These are phyloP conservation scores for Penicillium olsonii DNA, from an alignment of 2,329 filamentous ascomycete genomes.

Conservation along the genomic window DNA sequence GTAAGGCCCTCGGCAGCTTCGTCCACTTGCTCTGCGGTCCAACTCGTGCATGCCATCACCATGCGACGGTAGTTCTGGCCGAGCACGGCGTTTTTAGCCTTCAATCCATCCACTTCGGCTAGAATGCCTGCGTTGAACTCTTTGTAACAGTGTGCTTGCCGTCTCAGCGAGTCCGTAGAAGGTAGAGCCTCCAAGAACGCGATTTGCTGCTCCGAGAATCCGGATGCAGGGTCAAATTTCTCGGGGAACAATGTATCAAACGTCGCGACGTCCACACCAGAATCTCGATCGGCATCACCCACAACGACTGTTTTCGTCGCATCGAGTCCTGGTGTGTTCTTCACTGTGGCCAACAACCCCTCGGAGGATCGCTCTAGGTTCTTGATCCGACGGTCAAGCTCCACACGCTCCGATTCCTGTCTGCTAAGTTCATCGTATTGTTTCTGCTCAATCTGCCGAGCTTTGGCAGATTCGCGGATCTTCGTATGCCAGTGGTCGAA, in stretches of 20 bases:
- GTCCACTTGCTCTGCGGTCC: constrained; percentile 77
- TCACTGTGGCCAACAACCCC: constrained; percentile 63
- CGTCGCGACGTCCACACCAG: constrained; percentile 37
- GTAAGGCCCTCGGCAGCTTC: constrained; percentile 75
- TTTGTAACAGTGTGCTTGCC: constrained; percentile 70
- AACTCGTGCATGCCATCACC: constrained; percentile 81
- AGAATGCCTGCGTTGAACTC: constrained; percentile 67
- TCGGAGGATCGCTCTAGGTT: constrained; percentile 77
- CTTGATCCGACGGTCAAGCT: constrained; percentile 67
- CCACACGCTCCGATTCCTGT: constrained; percentile 64
- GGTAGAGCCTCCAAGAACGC: constrained; percentile 57
- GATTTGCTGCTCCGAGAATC: constrained; percentile 42
- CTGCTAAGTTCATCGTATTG: constrained; percentile 70
- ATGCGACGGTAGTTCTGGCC: constrained; percentile 87
- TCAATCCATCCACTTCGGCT: constrained; percentile 68
- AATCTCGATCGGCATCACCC: constrained; percentile 51
- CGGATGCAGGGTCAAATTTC: constrained; percentile 43
- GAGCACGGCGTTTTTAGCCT: constrained; percentile 77
- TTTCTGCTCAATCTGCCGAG: constrained; percentile 75
- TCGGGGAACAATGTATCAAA: constrained; percentile 42
- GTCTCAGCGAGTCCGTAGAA: constrained; percentile 61
- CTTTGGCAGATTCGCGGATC: constrained; percentile 76
- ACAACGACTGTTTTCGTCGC: constrained; percentile 48
- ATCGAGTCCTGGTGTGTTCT: constrained; percentile 49
- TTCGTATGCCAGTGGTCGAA: constrained; percentile 80